Percentiles rank a stretch among this genome's conserved stretches.
phyloP scores from a whole-genome alignment of 2,329 filamentous ascomycete genomes.

The Triangularia verruculosa region DNA sequence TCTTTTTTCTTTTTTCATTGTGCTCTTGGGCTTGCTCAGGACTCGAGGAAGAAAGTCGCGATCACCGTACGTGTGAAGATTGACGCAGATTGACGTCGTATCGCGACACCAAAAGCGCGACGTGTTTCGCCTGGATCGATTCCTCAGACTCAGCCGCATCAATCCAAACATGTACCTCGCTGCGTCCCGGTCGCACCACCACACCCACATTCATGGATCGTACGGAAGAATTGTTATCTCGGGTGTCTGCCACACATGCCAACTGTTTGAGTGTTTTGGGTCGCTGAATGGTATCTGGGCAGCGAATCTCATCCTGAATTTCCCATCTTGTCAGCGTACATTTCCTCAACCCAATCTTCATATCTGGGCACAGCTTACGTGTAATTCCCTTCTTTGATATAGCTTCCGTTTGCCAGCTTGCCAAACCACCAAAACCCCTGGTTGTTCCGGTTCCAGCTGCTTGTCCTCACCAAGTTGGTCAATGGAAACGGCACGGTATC shows the following conservation, averaged over 20 bases:
- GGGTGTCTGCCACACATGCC: slow-evolving; percentile 24
- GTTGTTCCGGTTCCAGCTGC: slow-evolving; percentile 10
- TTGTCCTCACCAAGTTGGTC: slow-evolving; percentile 9
- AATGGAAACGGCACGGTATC: slow-evolving; percentile 16
- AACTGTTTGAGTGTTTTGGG: slow-evolving; percentile 22
- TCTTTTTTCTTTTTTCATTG: slow-evolving; percentile 57
- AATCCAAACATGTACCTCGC: no score
- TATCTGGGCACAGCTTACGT: neutral
- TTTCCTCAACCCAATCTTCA: no score
- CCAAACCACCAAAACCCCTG: slow-evolving; percentile 24
- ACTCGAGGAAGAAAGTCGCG: slow-evolving; percentile 48
- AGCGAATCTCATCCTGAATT: slow-evolving; percentile 22
- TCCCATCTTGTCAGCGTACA: neutral
- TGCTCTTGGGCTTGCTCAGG: slow-evolving; percentile 46
- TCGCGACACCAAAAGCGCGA: no score
- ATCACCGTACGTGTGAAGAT: neutral
- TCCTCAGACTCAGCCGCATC: no score
- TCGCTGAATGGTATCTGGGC: slow-evolving; percentile 24
- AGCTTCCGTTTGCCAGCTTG: slow-evolving; percentile 20
- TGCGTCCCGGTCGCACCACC: no score
- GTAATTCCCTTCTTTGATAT: neutral
- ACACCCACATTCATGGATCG: neutral
- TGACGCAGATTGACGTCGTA: no score
- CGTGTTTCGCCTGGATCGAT: no score
- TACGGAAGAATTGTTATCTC: slow-evolving; percentile 17